These are phyloP conservation scores for Akanthomyces lecanii DNA, from an alignment of 2,329 filamentous ascomycete genomes.

Conservation along the genomic window DNA sequence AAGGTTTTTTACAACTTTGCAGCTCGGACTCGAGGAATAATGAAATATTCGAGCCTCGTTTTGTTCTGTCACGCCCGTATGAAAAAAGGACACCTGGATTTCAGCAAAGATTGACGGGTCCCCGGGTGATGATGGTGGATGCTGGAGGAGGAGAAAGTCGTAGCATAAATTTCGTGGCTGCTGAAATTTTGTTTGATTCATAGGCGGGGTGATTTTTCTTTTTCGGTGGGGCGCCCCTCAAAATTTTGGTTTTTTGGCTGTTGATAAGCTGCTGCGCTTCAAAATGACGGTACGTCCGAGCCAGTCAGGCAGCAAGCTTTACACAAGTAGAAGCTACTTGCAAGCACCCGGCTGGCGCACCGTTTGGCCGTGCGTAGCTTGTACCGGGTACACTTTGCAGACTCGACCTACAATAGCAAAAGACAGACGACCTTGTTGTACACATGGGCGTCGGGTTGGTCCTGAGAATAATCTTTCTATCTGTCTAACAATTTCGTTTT, in stretches of 20 bases:
- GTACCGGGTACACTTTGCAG: background rate
- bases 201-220: slow-evolving; percentile 40
- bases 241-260: slow-evolving; percentile 23
- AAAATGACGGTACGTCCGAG: slow-evolving; percentile 11
- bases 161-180: slow-evolving; percentile 14
- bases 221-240: slow-evolving; percentile 34
- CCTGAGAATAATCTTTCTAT: background rate
- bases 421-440: background rate
- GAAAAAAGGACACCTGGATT: background rate
- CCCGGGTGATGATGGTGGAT: slow-evolving; percentile 19
- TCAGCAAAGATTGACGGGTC: slow-evolving; percentile 13
- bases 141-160: slow-evolving; percentile 14
- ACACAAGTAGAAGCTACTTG: background rate
- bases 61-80: background rate
- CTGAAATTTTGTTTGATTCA: slow-evolving; percentile 18
- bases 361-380: too few relatives aligned
- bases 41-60: slow-evolving; percentile 9
- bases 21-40: slow-evolving; percentile 7
- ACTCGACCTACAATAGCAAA: background rate
- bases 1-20: background rate
- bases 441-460: background rate
- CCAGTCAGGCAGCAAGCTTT: slow-evolving; percentile 14
- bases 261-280: slow-evolving; percentile 8
- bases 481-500: background rate
- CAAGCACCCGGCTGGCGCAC: background rate